A percentile compares a stretch with the other conserved stretches of the same genome.
Conservation (phyloP, 83 land plant species). For the Picea abies region DNA sequence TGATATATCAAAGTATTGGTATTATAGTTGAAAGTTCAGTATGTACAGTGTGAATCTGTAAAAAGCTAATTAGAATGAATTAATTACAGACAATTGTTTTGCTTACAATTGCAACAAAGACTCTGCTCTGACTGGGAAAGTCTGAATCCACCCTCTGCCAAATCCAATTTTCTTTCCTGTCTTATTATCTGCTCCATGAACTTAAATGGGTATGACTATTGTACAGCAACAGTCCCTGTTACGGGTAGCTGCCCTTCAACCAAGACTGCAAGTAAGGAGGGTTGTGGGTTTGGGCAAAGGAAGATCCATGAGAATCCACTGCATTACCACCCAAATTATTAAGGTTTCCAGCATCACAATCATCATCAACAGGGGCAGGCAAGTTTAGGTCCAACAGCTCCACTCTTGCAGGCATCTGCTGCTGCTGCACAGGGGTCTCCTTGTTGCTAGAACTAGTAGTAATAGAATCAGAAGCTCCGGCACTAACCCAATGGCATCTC, state of each 20-base stretch:
- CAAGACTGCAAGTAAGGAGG: conserved; percentile 5
- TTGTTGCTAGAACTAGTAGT: too few relatives aligned
- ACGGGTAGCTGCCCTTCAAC: conserved; percentile 11
- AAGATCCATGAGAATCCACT: neutral
- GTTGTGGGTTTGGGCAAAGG: neutral
- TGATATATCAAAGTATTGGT: too few relatives aligned
- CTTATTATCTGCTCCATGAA: conserved; percentile 3
- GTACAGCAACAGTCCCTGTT: conserved; percentile 5
- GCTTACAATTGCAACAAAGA: conserved; percentile 10
- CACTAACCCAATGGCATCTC: conserved; percentile 30
- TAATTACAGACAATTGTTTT: neutral
- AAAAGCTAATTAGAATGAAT: too few relatives aligned
- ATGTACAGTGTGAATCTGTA: too few relatives aligned
- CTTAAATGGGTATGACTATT: neutral
- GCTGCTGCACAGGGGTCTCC: neutral
- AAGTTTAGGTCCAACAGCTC: conserved; percentile 7
- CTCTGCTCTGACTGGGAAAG: neutral
- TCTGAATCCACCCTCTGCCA: neutral
- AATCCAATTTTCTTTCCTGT: neutral
- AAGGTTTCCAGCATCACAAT: too few relatives aligned
- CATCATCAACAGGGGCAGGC: too few relatives aligned
- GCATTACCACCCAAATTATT: too few relatives aligned
- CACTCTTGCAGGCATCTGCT: neutral
- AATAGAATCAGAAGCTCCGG: neutral
- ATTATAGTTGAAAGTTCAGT: too few relatives aligned